Conservation (phyloP, 441 rosid species). For the Rhodomyrtus psidioides region DNA sequence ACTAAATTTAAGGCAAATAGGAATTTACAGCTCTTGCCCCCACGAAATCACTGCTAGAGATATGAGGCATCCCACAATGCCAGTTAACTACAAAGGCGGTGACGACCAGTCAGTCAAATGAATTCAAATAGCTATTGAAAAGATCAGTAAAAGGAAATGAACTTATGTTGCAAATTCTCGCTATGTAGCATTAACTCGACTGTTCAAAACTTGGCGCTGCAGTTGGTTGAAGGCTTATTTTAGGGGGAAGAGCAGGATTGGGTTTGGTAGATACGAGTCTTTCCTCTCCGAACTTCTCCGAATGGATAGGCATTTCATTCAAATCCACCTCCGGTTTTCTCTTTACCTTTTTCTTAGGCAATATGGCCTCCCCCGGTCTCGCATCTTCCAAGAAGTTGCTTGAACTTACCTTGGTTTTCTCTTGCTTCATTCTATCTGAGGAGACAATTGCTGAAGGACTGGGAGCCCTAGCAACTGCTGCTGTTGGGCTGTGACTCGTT, state of each 20-base stretch:
- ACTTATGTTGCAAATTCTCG: not conserved
- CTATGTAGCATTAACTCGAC: conserved; percentile 24
- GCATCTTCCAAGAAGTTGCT: conserved; percentile 35
- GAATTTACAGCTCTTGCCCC: not conserved
- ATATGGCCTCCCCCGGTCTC: conserved; percentile 35
- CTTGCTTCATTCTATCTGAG: conserved; percentile 42
- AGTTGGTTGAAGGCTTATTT: conserved; percentile 20
- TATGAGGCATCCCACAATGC: not conserved
- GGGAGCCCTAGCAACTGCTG: conserved; percentile 20
- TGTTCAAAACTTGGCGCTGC: conserved; percentile 29
- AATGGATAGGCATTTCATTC: conserved; percentile 29
- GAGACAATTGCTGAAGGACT: conserved; percentile 27
- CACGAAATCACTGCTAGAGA: not conserved
- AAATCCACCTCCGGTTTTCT: conserved; percentile 50
- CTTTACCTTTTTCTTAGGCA: conserved; percentile 47
- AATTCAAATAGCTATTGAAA: not conserved
- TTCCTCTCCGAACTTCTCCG: conserved; percentile 46
- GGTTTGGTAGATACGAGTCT: conserved; percentile 27
- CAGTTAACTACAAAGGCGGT: not conserved
- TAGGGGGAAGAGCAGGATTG: conserved; percentile 17
- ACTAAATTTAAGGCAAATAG: not conserved
- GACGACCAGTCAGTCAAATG: not conserved
- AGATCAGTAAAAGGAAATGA: not conserved
- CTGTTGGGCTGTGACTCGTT: conserved; percentile 18
- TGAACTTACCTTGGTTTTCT: conserved; percentile 46